These are phyloP conservation scores for Microcos paniculata DNA, from an alignment of 345 rosid species.

Conservation along the genomic window DNA sequence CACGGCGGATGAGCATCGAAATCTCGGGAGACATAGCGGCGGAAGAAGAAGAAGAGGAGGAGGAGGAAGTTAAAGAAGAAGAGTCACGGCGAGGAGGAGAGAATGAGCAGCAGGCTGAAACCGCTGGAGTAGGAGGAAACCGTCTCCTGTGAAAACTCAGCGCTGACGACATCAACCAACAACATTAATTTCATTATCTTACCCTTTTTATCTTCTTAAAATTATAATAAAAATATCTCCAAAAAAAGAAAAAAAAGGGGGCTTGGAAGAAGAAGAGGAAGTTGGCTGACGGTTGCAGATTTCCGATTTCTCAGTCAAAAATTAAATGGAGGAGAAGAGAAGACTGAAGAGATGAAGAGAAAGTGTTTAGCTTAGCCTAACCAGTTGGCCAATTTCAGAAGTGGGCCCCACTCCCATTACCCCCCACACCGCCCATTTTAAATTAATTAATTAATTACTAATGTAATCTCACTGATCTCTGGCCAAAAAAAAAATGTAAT, in stretches of 20 bases:
- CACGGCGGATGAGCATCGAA: conserved; percentile 23
- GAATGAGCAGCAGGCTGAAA: conserved; percentile 5
- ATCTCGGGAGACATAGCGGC: conserved; percentile 11
- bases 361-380: too few species aligned
- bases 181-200: neutral
- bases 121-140: neutral
- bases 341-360: neutral
- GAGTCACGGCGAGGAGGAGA: neutral
- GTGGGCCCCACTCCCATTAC: neutral
- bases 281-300: neutral
- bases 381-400: neutral
- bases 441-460: neutral
- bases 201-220: neutral
- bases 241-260: neutral
- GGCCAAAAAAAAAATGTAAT: too few species aligned
- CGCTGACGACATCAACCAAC: conserved; percentile 22
- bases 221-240: neutral
- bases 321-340: neutral
- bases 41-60: neutral
- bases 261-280: neutral
- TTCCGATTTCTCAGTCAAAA: neutral
- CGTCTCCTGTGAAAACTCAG: conserved; percentile 18
- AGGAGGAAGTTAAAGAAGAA: neutral
- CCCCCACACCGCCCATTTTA: neutral
- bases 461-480: conserved; percentile 12